A percentile compares a stretch with the other conserved stretches of the same genome.
Evolutionary conservation across 2,329 filamentous ascomycete species (phyloP).

Genomic region (Plenodomus biglobosus): DNA sequence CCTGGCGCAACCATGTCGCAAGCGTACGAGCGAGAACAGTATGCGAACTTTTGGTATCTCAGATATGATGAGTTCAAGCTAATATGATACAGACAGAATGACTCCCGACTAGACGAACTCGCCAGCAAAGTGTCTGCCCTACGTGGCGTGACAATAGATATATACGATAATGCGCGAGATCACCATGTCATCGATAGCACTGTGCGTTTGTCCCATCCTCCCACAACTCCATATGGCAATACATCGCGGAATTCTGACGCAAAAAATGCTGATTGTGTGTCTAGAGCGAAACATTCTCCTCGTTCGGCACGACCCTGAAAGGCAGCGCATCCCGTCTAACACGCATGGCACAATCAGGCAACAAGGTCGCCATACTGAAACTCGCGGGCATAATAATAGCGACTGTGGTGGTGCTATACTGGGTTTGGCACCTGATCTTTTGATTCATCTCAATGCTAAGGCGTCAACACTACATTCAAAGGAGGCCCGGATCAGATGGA

Average conservation of each 20-base stretch:
- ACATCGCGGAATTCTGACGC: no score
- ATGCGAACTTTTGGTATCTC: conserved; percentile 21
- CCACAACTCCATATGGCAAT: no score
- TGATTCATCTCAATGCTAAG: background rate
- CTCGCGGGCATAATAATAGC: conserved; percentile 80
- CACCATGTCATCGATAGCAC: conserved; percentile 90
- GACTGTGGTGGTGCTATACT: conserved; percentile 73
- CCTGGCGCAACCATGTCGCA: conserved; percentile 52
- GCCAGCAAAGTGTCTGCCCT: conserved; percentile 88
- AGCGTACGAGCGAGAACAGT: conserved; percentile 63
- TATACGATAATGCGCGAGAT: conserved; percentile 91
- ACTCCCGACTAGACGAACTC: conserved; percentile 88
- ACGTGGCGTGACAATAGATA: conserved; percentile 92
- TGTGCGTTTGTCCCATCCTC: conserved; percentile 59
- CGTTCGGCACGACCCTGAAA: conserved; percentile 78
- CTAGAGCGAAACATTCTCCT: conserved; percentile 86
- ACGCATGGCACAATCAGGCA: conserved; percentile 87
- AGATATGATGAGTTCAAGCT: background rate
- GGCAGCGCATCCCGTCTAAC: conserved; percentile 80
- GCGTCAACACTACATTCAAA: no score
- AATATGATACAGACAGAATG: conserved; percentile 70
- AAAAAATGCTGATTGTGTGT: background rate
- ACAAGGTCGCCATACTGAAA: conserved; percentile 89
- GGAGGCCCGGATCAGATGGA: no score
- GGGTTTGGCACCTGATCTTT: conserved; percentile 52